Evolutionary conservation across 805 yeast genomes (phyloP), one percentile per base, ranked within the genome.

Genomic region (Jamesozyma gamospora): DNA sequence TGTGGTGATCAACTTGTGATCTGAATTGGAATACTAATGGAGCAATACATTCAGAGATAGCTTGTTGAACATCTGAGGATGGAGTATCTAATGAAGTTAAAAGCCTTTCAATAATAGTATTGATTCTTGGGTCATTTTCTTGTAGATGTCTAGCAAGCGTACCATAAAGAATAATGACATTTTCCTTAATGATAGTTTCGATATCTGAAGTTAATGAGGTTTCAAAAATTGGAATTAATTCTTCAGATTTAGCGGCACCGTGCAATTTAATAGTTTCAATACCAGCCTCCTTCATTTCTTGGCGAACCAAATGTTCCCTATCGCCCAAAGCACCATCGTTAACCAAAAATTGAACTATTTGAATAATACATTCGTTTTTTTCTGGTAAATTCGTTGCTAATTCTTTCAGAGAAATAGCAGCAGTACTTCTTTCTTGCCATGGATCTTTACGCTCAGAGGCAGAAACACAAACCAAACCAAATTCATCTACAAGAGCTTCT

Each of bases 241-340:
- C 63, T 55, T 86, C 94, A n/a, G 87, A 80, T 40, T 71, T 67
- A 4, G 62, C 53, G 17, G 72, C 67, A 16, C 95, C 96, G 48
- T 79, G 81, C 1, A 56, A 53, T 32, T 77, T 71, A 39, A 92
- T 76, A 27, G 85, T 69, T 31, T 71, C 75, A 42, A 84, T 70
- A 36, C 95, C 97, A n/a, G 96, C 92, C 40, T 82, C 90, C 53
- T 85, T 87, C 56, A 87, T 70, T 54, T 83, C 94, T 45, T 78
- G 82, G 39, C 92, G 74, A 4, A 86, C 95, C 37, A 74, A 61
- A 0, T 72, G 63, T 42, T 83, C 82, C 42, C 72, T 69, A 55
- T 88, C 97, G 24, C 85, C 87, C 32, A 87, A 65, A 1, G 90
- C 83, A 34, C 72, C 70, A 36, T 69, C 74, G 14, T 72, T 66